Conservation (phyloP, 768 basidiomycete species). For the Pulveroboletus sp. region DNA sequence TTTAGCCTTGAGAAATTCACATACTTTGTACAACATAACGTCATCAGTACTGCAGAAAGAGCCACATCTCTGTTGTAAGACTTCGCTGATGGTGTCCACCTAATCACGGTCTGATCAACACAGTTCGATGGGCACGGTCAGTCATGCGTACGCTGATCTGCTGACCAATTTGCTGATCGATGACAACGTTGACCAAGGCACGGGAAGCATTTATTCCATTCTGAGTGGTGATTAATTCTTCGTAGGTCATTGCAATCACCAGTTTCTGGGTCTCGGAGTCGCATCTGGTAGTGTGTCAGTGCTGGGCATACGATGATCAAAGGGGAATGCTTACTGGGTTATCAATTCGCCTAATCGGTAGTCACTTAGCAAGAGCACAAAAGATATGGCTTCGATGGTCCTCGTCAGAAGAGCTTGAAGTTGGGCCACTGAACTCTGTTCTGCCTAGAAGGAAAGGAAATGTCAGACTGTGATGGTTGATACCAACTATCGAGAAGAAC, state of each 20-base stretch:
- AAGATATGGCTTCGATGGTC: constrained; percentile 92
- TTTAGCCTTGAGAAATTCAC: constrained; percentile 10
- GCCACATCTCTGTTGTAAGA: constrained; percentile 91
- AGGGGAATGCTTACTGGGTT: constrained; percentile 53
- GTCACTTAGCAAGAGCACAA: constrained; percentile 88
- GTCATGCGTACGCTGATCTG: constrained; percentile 76
- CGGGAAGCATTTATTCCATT: constrained; percentile 87
- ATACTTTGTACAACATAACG: constrained; percentile 94
- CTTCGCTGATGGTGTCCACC: constrained; percentile 97
- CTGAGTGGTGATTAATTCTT: constrained; percentile 81
- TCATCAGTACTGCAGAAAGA: constrained; percentile 98
- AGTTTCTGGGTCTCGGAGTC: constrained; percentile 68
- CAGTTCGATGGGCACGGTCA: neutral
- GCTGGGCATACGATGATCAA: neutral
- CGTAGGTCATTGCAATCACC: constrained; percentile 72
- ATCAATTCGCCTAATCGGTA: constrained; percentile 87
- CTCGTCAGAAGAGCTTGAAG: constrained; percentile 72
- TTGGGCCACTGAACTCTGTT: constrained; percentile 80
- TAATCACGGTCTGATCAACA: constrained; percentile 30
- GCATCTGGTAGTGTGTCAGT: constrained; percentile 49
- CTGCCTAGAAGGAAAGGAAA: constrained; percentile 48
- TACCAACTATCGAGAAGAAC: constrained; percentile 35
- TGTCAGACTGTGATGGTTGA: constrained; percentile 8
- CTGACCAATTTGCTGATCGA: constrained; percentile 97
- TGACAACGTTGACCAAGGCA: constrained; percentile 90